These are phyloP conservation scores for Lentinula edodes DNA, from an alignment of 768 basidiomycete genomes.

Conservation along the genomic window DNA sequence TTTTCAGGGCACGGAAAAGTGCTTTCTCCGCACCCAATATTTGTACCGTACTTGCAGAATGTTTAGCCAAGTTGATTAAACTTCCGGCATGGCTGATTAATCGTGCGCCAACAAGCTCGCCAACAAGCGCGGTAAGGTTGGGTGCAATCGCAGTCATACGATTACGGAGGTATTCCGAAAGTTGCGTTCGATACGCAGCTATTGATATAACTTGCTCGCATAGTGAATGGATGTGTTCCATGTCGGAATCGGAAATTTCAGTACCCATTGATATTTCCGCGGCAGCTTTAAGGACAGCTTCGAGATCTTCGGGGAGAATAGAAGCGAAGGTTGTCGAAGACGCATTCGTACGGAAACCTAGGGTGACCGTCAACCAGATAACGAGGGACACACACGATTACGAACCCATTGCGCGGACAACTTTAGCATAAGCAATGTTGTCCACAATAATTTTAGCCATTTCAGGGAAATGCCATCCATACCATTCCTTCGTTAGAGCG, in stretches of 20 bases:
- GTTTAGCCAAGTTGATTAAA: constrained; percentile 94
- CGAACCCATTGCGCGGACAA: constrained; percentile 85
- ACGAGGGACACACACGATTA: constrained; percentile 2
- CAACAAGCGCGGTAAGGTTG: constrained; percentile 88
- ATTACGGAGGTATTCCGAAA: constrained; percentile 94
- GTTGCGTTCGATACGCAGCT: constrained; percentile 88
- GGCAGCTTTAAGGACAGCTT: constrained; percentile 89
- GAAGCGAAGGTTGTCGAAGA: constrained; percentile 78
- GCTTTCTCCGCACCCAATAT: constrained; percentile 98
- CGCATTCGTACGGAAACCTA: constrained; percentile 95
- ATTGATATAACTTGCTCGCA: constrained; percentile 99
- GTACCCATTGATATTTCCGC: constrained; percentile 99
- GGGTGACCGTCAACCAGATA: not conserved
- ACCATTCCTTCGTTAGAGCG: constrained; percentile 79
- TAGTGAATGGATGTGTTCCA: constrained; percentile 92
- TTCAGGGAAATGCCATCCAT: constrained; percentile 99
- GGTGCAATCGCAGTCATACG: constrained; percentile 98
- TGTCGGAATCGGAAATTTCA: constrained; percentile 95
- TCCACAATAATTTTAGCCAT: constrained; percentile 98
- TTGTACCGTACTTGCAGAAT: constrained; percentile 97
- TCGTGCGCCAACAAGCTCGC: constrained; percentile 88
- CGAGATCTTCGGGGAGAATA: constrained; percentile 95
- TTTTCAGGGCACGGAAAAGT: constrained; percentile 94
- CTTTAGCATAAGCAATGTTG: constrained; percentile 95
- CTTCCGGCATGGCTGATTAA: constrained; percentile 96